Base-by-base conservation (phyloP, 495 filamentous ascomycete species). In the Trypethelium eluteriae region DNA sequence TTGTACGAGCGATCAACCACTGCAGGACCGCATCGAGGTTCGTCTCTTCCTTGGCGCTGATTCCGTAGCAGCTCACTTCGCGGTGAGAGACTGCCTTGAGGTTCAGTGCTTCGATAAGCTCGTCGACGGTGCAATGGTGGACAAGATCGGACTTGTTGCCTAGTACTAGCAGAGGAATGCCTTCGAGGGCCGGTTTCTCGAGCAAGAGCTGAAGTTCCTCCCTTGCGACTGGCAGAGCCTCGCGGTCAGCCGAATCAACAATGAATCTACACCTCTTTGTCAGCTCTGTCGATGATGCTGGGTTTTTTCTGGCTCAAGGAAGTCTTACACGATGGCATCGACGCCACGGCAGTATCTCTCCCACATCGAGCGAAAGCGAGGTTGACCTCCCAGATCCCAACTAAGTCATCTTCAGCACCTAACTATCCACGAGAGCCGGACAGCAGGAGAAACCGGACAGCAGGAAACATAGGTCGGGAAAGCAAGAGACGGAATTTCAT, bases 311-410 rank as follows among this genome's bases (percentile, higher is more conserved):
- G 6, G 53, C 53, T 59, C 32, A 14, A 59, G 49, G 25, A 63
- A 36, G 62, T 62, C 82, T 78, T 84, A 90, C 88, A 98, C 93
- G 71, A 98, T 98, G 69, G 94, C 94, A 78, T 96, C 96, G 69
- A 97, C 94, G 49, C 92, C 93, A 59, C 92, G 89, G 80, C 94
- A 98, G 78, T 98, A 98, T 71, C 94, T 83, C 82, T 98, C 94
- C 94, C 94, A 98, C 94, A 98, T 98, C 67, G 91, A 89, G 70
- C 94, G 89, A 79, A 98, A 98, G 69, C 94, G 86, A 73, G 93
- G 93, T 81, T 98, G 94, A 36, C 94, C 94, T 67, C 94, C 94
- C 70, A 98, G 83, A 81, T 98, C 94, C 94, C 94, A 98, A 76
- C 88, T 90, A 68, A 44, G 63, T 68, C n/a, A 61, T 68, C 68